Evolutionary conservation across 2,329 filamentous ascomycete species (phyloP).

Genomic region (Diaporthe eres): DNA sequence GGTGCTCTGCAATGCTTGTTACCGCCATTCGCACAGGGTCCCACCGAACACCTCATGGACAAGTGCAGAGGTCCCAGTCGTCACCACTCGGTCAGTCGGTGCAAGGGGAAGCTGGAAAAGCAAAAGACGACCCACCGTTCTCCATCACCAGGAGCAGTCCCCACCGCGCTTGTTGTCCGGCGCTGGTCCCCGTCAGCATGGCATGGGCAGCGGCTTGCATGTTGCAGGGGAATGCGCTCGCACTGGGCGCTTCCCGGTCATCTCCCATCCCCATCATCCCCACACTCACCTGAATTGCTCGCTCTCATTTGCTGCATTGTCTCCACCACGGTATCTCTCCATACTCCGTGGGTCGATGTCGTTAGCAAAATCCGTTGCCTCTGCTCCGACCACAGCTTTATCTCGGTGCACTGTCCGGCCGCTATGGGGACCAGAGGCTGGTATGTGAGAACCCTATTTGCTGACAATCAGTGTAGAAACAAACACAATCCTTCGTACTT

Average conservation of each 20-base stretch:
- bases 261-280: conserved; percentile 40
- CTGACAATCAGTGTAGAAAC: conserved; percentile 35
- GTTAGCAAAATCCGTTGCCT: conserved; percentile 24
- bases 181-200: conserved; percentile 41
- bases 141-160: conserved; percentile 41
- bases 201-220: conserved; percentile 39
- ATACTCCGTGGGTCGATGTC: conserved; percentile 36
- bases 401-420: conserved; percentile 34
- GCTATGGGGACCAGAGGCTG: conserved; percentile 26
- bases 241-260: conserved; percentile 48
- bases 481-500: conserved; percentile 29
- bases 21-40: conserved; percentile 32
- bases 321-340: conserved; percentile 35
- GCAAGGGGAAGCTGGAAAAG: conserved; percentile 38
- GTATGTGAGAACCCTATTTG: conserved; percentile 38
- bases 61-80: conserved; percentile 36
- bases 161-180: conserved; percentile 42
- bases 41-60: conserved; percentile 24
- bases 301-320: conserved; percentile 38
- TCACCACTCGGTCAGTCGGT: conserved; percentile 36
- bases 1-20: conserved; percentile 27
- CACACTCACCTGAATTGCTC: conserved; percentile 33
- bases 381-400: conserved; percentile 36
- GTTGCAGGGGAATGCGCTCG: conserved; percentile 41
- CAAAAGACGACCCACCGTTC: conserved; percentile 38